These are phyloP conservation scores for Metschnikowia arizonensis DNA, from an alignment of 805 yeast genomes.

Conservation along the genomic window DNA sequence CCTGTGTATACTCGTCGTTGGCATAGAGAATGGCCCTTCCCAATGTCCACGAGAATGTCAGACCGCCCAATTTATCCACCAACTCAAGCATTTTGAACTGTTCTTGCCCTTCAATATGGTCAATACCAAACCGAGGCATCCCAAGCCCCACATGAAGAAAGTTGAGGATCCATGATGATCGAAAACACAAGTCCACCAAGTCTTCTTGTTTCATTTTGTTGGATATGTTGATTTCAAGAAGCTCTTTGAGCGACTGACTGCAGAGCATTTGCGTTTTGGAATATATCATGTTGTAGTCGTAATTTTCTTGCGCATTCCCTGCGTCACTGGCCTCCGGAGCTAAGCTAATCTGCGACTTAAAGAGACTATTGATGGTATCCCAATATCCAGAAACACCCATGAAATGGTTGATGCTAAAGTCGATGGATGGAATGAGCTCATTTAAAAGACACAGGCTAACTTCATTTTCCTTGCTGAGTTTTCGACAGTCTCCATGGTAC, in stretches of 20 bases:
- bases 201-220: slow-evolving; percentile 41
- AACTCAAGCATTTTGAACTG: slow-evolving; percentile 39
- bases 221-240: slow-evolving; percentile 31
- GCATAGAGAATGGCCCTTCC: slow-evolving; percentile 63
- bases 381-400: slow-evolving; percentile 67
- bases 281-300: slow-evolving; percentile 43
- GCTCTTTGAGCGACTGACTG: slow-evolving; percentile 35
- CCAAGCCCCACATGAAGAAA: slow-evolving; percentile 59
- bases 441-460: slow-evolving; percentile 48
- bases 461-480: slow-evolving; percentile 25
- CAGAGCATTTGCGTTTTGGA: slow-evolving; percentile 47
- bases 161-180: slow-evolving; percentile 54
- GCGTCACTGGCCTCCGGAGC: background rate
- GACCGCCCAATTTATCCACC: slow-evolving; percentile 40
- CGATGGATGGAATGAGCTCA: slow-evolving; percentile 53
- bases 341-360: slow-evolving; percentile 21
- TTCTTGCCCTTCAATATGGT: slow-evolving; percentile 15
- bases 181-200: slow-evolving; percentile 54
- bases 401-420: slow-evolving; percentile 52
- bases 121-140: slow-evolving; percentile 49
- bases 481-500: slow-evolving; percentile 27
- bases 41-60: slow-evolving; percentile 51
- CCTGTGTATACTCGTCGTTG: slow-evolving; percentile 47
- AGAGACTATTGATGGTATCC: slow-evolving; percentile 52
- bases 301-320: slow-evolving; percentile 27